These are phyloP conservation scores for Sextonia rubra DNA, from an alignment of 164 flowering plant species.

Conservation along the genomic window DNA sequence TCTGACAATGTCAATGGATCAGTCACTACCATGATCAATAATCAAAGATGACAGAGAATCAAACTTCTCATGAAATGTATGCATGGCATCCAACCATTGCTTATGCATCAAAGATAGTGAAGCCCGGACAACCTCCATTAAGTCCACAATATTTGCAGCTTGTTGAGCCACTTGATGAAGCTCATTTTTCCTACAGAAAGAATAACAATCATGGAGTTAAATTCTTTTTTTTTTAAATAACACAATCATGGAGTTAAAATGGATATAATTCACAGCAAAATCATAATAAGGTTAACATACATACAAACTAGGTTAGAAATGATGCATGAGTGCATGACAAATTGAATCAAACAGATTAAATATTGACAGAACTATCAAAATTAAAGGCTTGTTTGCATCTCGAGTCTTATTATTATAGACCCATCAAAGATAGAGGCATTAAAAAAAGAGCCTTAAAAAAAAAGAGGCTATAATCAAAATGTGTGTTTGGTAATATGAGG, in stretches of 20 bases:
- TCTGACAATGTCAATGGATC: background rate
- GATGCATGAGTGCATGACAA: background rate
- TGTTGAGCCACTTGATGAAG: conserved; percentile 94
- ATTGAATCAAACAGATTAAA: background rate
- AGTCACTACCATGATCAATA: conserved; percentile 67
- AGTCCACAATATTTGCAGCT: conserved; percentile 87
- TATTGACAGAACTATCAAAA: background rate
- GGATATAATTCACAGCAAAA: background rate
- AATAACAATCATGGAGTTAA: background rate
- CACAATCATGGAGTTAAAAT: background rate
- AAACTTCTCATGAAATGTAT: conserved; percentile 76
- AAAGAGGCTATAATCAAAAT: no score
- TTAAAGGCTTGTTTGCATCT: no score
- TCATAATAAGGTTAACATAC: background rate
- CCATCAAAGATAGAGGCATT: no score
- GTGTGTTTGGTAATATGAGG: no score
- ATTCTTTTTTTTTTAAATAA: background rate
- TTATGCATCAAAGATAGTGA: conserved; percentile 82
- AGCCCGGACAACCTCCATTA: conserved; percentile 68
- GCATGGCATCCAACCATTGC: conserved; percentile 94
- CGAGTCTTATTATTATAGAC: no score
- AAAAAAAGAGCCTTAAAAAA: no score
- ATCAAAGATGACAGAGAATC: conserved; percentile 61
- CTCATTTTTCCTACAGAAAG: conserved; percentile 73
- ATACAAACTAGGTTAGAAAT: background rate